Percentiles rank a stretch among this genome's conserved stretches.
These are phyloP conservation scores for Bromus sterilis DNA, from an alignment of 176 grass and related monocot genomes.

Conservation along the genomic window DNA sequence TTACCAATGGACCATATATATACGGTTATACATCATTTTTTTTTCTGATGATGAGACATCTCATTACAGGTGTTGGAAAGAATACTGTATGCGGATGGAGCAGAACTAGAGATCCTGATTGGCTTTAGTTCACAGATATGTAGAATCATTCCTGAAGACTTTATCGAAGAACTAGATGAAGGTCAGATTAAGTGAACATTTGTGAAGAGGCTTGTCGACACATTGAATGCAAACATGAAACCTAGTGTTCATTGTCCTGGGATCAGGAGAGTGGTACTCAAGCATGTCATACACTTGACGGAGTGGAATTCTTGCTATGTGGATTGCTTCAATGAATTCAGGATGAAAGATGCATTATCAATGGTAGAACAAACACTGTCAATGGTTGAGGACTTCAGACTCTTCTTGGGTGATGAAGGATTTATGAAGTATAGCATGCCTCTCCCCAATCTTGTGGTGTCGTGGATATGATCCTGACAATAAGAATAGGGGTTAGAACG, in stretches of 20 bases:
- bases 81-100: not conserved
- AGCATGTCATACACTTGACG: not conserved
- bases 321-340: not conserved
- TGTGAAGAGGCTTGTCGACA: not conserved
- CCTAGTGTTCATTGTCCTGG: not conserved
- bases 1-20: not conserved
- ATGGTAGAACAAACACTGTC: not conserved
- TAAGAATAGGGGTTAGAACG: no score
- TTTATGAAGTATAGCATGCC: not conserved
- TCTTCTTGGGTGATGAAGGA: not conserved
- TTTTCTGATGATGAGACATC: not conserved
- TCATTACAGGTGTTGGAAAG: not conserved
- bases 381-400: not conserved
- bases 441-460: not conserved
- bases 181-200: not conserved
- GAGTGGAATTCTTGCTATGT: not conserved
- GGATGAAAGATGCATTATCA: not conserved
- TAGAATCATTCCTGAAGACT: not conserved
- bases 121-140: slow-evolving; percentile 9
- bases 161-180: not conserved
- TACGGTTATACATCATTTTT: no score
- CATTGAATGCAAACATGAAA: not conserved
- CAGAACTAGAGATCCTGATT: not conserved
- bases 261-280: not conserved
- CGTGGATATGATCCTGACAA: no score